Conservation (phyloP, 2,329 filamentous ascomycete species). For the Aureobasidium leucospermi region DNA sequence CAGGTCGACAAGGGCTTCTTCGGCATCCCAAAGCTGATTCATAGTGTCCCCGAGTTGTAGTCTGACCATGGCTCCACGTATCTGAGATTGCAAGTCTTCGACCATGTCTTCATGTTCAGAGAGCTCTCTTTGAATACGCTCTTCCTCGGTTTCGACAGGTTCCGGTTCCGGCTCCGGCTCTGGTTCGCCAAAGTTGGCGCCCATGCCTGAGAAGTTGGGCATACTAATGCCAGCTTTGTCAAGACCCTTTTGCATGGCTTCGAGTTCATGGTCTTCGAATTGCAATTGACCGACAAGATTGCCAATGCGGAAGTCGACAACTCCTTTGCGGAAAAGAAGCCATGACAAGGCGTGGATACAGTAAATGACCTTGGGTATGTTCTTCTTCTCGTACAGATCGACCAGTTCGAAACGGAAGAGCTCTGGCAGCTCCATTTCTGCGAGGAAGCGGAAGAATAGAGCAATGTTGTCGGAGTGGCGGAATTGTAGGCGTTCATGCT, state of each 20-base stretch:
- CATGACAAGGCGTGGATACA: constrained; percentile 96
- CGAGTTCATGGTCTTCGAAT: constrained; percentile 95
- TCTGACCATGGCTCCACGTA: constrained; percentile 71
- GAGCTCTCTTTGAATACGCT: constrained; percentile 75
- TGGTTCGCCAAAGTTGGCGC: constrained; percentile 83
- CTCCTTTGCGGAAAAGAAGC: constrained; percentile 91
- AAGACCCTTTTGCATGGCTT: constrained; percentile 92
- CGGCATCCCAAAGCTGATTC: constrained; percentile 83
- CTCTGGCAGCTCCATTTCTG: constrained; percentile 86
- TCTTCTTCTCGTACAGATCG: constrained; percentile 98
- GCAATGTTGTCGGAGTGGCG: constrained; percentile 98
- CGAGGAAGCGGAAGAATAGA: constrained; percentile 87
- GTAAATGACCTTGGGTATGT: constrained; percentile 98
- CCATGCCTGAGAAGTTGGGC: constrained; percentile 98
- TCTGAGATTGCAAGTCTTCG: constrained; percentile 76
- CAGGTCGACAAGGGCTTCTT: constrained; percentile 69
- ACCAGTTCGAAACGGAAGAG: constrained; percentile 96
- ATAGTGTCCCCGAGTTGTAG: constrained; percentile 73
- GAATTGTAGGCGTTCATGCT: constrained; percentile 76
- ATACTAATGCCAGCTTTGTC: constrained; percentile 93
- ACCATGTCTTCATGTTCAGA: constrained; percentile 66
- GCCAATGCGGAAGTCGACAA: constrained; percentile 91
- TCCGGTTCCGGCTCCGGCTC: constrained; percentile 65
- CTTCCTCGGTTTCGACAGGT: constrained; percentile 78
- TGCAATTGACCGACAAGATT: constrained; percentile 94